Conservation (phyloP, 306 rosid species). For the Lablab purpureus region DNA sequence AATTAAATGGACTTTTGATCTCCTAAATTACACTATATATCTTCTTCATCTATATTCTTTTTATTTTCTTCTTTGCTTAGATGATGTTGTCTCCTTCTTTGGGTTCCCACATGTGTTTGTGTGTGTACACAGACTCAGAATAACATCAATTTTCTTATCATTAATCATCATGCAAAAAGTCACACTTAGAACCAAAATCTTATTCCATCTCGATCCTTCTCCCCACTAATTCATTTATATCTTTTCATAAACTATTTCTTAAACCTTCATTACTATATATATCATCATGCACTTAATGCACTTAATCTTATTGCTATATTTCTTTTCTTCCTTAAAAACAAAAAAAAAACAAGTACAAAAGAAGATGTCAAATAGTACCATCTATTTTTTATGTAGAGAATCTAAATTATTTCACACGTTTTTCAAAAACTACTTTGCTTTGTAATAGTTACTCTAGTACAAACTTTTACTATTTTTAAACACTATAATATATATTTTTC, state of each 20-base stretch:
- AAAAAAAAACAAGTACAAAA: neutral
- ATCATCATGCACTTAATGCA: no score
- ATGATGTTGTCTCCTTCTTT: conserved; percentile 64
- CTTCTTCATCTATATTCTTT: neutral
- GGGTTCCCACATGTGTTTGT: conserved; percentile 42
- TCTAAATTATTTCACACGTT: conserved; percentile 28
- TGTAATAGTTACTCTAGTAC: neutral
- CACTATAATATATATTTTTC: no score
- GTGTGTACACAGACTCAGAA: conserved; percentile 44
- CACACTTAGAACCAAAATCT: conserved; percentile 8
- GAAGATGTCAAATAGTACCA: conserved; percentile 19
- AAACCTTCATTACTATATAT: conserved; percentile 41
- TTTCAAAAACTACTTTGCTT: neutral
- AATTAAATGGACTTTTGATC: conserved; percentile 39
- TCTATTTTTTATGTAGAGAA: conserved; percentile 22
- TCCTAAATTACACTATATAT: conserved; percentile 39
- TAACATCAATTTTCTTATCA: conserved; percentile 43
- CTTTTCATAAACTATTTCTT: conserved; percentile 12
- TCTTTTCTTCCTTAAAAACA: no score
- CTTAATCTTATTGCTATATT: conserved; percentile 34
- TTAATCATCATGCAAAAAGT: conserved; percentile 49
- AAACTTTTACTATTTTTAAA: conserved; percentile 3
- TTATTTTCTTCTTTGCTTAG: conserved; percentile 39
- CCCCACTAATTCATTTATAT: conserved; percentile 3
- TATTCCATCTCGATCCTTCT: conserved; percentile 42